These are phyloP conservation scores for Serendipita sp. DNA, from an alignment of 768 basidiomycete species.

Conservation along the genomic window DNA sequence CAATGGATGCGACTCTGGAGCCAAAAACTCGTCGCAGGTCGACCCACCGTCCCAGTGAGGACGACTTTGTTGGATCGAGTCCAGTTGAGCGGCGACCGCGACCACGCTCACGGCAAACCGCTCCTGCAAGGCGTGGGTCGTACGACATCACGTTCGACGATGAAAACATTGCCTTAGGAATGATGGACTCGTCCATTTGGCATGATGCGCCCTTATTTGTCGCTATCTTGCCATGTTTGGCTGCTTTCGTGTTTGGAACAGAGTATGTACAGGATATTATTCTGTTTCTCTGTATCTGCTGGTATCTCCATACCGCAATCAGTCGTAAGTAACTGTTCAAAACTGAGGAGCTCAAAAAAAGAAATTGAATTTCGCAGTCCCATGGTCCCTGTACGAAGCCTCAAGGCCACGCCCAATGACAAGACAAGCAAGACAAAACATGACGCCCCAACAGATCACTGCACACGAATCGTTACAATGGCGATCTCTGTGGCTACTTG, in stretches of 20 bases:
- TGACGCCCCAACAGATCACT: neutral
- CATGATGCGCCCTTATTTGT: neutral
- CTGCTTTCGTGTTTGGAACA: slow-evolving; percentile 2
- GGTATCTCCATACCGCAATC: slow-evolving; percentile 1
- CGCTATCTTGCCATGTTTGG: slow-evolving; percentile 1
- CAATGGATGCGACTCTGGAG: neutral
- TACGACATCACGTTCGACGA: neutral
- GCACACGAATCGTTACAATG: neutral
- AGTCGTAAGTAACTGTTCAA: neutral
- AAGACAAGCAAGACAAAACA: neutral
- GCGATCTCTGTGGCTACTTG: neutral
- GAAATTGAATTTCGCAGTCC: neutral
- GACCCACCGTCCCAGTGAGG: neutral
- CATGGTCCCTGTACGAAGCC: slow-evolving; percentile 1
- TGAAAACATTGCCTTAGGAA: neutral
- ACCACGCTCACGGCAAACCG: neutral
- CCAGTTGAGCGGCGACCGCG: neutral
- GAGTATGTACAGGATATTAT: slow-evolving; percentile 4
- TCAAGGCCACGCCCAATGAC: neutral
- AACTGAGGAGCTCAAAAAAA: neutral
- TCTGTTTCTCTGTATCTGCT: slow-evolving; percentile 2
- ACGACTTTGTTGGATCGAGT: neutral
- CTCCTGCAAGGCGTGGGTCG: neutral
- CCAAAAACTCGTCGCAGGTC: neutral
- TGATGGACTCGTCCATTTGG: neutral